Conservation (phyloP, 176 grass and related monocot species). For the Pharus latifolius region DNA sequence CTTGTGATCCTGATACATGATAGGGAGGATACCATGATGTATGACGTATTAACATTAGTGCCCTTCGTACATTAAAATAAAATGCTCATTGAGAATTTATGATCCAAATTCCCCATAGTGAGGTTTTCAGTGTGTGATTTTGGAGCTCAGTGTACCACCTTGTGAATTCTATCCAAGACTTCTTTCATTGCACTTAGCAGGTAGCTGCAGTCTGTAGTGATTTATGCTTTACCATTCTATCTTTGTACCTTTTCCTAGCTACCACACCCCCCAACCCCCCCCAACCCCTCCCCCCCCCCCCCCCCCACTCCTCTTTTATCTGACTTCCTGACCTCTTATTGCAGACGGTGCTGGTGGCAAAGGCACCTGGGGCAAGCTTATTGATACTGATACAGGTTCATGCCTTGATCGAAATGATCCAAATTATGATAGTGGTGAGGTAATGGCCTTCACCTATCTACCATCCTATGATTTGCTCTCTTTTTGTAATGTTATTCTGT, state of each 20-base stretch:
- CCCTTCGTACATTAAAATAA: not conserved
- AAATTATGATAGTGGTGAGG: constrained; percentile 95
- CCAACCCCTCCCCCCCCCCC: not conserved
- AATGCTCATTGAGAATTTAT: not conserved
- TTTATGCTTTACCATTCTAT: not conserved
- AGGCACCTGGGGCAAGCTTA: constrained; percentile 87
- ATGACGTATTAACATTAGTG: too few relatives aligned
- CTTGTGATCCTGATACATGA: not conserved
- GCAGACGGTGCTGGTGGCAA: constrained; percentile 95
- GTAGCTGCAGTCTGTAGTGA: not conserved
- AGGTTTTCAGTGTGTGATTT: not conserved
- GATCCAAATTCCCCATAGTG: not conserved
- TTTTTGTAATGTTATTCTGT: not conserved
- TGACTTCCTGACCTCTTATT: constrained; percentile 23
- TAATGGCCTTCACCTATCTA: constrained; percentile 30
- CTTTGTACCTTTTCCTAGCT: not conserved
- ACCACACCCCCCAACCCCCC: not conserved
- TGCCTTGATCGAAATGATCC: constrained; percentile 89
- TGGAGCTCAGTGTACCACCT: not conserved
- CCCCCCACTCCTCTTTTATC: not conserved
- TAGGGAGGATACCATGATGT: not conserved
- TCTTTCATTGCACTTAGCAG: not conserved
- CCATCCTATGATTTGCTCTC: not conserved
- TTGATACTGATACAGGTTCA: constrained; percentile 55
- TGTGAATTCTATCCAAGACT: not conserved